Evolutionary conservation across 495 filamentous ascomycete species (phyloP).

Genomic region (Penicillium fimorum): DNA sequence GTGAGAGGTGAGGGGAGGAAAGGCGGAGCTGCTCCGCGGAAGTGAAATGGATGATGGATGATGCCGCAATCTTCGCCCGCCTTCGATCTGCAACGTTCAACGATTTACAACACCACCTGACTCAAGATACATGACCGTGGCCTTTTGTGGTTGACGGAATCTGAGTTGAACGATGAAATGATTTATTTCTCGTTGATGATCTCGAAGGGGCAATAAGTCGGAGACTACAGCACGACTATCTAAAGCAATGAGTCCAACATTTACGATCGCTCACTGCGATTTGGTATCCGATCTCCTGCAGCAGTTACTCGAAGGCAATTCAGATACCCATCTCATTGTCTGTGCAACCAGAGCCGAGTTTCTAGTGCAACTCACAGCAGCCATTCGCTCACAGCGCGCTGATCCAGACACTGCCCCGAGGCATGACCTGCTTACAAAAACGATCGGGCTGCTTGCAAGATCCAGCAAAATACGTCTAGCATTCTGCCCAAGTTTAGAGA

Average conservation of each 20-base stretch:
- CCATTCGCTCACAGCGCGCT: slow-evolving; percentile 23
- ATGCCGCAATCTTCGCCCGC: slow-evolving; percentile 8
- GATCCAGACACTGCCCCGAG: slow-evolving; percentile 11
- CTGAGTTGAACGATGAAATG: slow-evolving; percentile 1
- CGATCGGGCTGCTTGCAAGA: slow-evolving; percentile 64
- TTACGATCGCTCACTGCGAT: slow-evolving; percentile 27
- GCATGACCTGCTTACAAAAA: slow-evolving; percentile 55
- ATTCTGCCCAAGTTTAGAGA: slow-evolving; percentile 72
- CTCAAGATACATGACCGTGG: neutral
- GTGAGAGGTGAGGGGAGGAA: slow-evolving; percentile 20
- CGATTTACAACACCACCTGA: neutral
- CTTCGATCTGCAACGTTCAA: slow-evolving; percentile 10
- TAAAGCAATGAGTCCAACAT: slow-evolving; percentile 23
- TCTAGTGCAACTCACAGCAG: slow-evolving; percentile 46
- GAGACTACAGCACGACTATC: neutral
- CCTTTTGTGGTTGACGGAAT: neutral
- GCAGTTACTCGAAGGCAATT: slow-evolving; percentile 57
- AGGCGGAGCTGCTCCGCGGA: slow-evolving; percentile 31
- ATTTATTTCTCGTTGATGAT: neutral
- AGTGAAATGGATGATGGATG: slow-evolving; percentile 10
- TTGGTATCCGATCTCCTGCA: slow-evolving; percentile 57
- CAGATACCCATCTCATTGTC: slow-evolving; percentile 63
- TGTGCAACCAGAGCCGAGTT: slow-evolving; percentile 67
- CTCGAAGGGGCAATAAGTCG: neutral
- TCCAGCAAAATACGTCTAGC: slow-evolving; percentile 65